Evolutionary conservation across 108 stramenopile species (phyloP), one percentile per base, ranked within the genome.

Genomic region (Cylindrotheca fusiformis): DNA sequence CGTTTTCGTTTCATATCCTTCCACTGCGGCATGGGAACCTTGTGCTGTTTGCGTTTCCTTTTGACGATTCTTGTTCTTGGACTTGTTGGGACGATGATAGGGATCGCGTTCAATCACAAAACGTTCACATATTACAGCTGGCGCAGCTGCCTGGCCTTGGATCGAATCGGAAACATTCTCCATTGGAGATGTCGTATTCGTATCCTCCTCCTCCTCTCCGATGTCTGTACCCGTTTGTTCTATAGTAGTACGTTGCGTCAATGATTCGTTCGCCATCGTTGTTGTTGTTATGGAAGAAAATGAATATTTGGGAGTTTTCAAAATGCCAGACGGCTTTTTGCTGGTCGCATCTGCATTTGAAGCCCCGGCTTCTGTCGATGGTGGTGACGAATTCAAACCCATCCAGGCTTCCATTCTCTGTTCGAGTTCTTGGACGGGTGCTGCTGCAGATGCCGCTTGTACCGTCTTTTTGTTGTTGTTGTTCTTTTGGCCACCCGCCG

Each of bases 91-190:
- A 24, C 52, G 45, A 14, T 36, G 20, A 22, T 55, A 45, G 19
- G 69, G 64, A 61, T 76, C 75, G 21, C 75, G 63, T 51, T 76
- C 75, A 32, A 75, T 62, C 48, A 75, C 68, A 2, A 70, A 1
- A 41, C 56, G 47, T 47, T 56, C 60, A 32, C 69, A 70, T 32
- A 70, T 36, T 2, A 48, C 26, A n/a, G n/a, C 24, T 1, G 41
- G 22, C 1, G n/a, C 32, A n/a, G 63, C 0, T 32, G 4, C 19
- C 50, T 51, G 8, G 6, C 19, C 6, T n/a, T n/a, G n/a, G n/a
- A 14, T 17, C 0, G 12, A 0, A 6, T 8, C 5, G 6, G 26
- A 6, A 28, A 0, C 18, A 25, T 25, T 28, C 6, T 25, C 26
- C 0, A 17, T 17, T 27, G 29, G 0, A 18, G 22, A 10, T 10